Conservation (phyloP, 768 basidiomycete species). For the Phanerodontia chrysosporium region DNA sequence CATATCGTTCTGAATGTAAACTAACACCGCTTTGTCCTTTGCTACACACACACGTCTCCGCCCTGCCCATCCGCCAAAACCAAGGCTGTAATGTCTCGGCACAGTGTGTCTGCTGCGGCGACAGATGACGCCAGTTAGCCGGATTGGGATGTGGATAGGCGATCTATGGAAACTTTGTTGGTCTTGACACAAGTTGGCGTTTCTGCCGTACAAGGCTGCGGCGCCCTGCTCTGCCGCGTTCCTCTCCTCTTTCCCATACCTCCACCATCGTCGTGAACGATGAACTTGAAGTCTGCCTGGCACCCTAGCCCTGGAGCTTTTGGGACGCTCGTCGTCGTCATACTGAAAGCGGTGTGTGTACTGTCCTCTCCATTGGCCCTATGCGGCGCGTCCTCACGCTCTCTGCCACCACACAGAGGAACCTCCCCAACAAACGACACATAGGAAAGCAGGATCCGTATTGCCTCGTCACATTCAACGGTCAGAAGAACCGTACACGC, state of each 20-base stretch:
- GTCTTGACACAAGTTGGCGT: constrained; percentile 2
- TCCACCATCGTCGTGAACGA: constrained; percentile 2
- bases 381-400: constrained; percentile 4
- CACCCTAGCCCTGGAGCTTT: constrained; percentile 66
- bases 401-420: constrained; percentile 47
- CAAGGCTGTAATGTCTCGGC: neutral
- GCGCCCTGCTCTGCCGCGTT: neutral
- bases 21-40: neutral
- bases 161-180: constrained; percentile 7
- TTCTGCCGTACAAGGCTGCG: constrained; percentile 5
- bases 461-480: constrained; percentile 73
- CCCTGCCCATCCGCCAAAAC: neutral
- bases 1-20: neutral
- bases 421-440: constrained; percentile 85
- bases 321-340: constrained; percentile 90
- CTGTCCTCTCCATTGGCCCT: constrained; percentile 2
- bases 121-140: neutral
- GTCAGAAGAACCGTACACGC: constrained; percentile 83
- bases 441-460: constrained; percentile 98
- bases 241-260: constrained; percentile 2
- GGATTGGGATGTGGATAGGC: constrained; percentile 6
- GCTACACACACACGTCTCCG: neutral
- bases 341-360: constrained; percentile 84
- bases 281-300: constrained; percentile 32
- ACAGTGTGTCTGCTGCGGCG: neutral